Percentiles rank a stretch among this genome's conserved stretches.
Evolutionary conservation across 768 basidiomycete genomes (phyloP).

Genomic region (Lyophyllum decastes): DNA sequence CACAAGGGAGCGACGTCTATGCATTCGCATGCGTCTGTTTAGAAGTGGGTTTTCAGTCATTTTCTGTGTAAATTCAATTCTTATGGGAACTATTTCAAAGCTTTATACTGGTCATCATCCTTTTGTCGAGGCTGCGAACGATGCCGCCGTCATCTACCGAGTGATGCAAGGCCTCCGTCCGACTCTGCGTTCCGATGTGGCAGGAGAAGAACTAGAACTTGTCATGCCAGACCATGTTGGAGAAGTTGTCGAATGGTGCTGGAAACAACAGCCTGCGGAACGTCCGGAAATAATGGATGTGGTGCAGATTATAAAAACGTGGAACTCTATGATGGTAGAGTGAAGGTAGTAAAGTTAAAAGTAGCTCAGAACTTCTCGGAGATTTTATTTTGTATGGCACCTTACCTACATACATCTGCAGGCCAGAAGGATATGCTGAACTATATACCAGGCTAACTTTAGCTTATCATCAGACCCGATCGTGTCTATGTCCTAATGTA

Average conservation of each 20-base stretch:
- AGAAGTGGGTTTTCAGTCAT: conserved; percentile 22
- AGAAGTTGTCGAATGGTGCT: conserved; percentile 19
- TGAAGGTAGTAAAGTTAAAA: background rate
- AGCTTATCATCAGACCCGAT: no score
- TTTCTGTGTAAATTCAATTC: background rate
- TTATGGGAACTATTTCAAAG: background rate
- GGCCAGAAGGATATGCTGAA: no score
- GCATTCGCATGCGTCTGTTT: conserved; percentile 34
- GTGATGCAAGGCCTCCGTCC: conserved; percentile 16
- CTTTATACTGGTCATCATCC: conserved; percentile 18
- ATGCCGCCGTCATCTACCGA: conserved; percentile 18
- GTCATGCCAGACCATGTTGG: conserved; percentile 14
- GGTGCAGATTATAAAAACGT: conserved; percentile 20
- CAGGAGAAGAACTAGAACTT: conserved; percentile 3
- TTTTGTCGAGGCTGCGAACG: conserved; percentile 18
- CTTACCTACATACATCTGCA: no score
- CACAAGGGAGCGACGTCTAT: conserved; percentile 31
- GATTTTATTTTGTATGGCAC: no score
- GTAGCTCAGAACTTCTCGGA: background rate
- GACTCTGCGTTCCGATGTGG: conserved; percentile 5
- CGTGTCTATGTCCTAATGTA: no score
- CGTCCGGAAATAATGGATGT: conserved; percentile 20
- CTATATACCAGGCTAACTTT: no score
- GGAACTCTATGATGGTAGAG: conserved; percentile 13
- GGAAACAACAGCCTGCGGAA: conserved; percentile 18